Conservation (phyloP, 805 yeast species). For the Yarrowia sp. region DNA sequence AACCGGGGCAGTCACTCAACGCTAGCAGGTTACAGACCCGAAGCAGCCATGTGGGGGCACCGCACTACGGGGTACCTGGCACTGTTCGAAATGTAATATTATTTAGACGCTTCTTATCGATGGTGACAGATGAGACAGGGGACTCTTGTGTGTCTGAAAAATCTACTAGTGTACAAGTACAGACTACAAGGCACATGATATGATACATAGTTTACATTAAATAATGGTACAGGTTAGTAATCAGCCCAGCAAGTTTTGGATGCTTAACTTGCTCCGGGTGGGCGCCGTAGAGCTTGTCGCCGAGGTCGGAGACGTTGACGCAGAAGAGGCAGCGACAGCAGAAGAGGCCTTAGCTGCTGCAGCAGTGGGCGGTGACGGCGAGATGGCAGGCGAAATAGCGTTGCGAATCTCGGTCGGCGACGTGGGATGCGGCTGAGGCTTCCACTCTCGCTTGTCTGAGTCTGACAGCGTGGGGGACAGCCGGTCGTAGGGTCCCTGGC, state of each 20-base stretch:
- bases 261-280: constrained; percentile 36
- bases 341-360: background rate
- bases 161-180: no score
- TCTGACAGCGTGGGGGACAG: constrained; percentile 26
- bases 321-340: background rate
- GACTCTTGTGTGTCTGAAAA: no score
- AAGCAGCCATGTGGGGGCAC: constrained; percentile 23
- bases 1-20: constrained; percentile 1
- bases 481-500: background rate
- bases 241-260: constrained; percentile 34
- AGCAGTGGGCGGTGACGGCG: constrained; percentile 12
- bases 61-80: constrained; percentile 13
- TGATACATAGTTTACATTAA: constrained; percentile 33
- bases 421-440: constrained; percentile 34
- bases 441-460: constrained; percentile 31
- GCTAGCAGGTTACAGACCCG: constrained; percentile 18
- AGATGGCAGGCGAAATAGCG: constrained; percentile 12
- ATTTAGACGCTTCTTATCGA: no score
- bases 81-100: background rate
- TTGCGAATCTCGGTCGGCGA: constrained; percentile 30
- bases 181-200: no score
- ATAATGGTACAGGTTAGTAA: constrained; percentile 33
- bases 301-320: constrained; percentile 1
- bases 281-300: constrained; percentile 18
- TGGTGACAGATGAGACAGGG: no score